Evolutionary conservation across 148 eudicot species (phyloP), one percentile per base, ranked within the genome.

Genomic region (Rhododendron ovatum): DNA sequence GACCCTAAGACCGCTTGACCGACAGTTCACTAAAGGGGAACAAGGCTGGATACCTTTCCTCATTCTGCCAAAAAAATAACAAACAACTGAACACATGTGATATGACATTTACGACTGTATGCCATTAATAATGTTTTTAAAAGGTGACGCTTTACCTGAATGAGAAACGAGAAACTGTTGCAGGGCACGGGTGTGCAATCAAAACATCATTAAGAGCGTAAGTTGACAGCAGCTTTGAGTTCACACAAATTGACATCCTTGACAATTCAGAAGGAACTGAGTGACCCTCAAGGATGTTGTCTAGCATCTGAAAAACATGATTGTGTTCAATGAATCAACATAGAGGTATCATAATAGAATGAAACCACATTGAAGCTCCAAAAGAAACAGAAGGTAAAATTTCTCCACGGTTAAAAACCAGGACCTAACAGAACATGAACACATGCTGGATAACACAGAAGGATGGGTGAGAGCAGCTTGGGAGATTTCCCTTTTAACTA

Each of bases 1-100:
- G 84, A 94, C 95, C 88, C 99, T 90, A 53, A 97, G 90, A 82
- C 99, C 99, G 79, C 99, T 96, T 57, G 98, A 95, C 84, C 96
- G 90, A 61, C 93, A 89, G 90, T 91, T 87, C 74, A 93, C 89
- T 41, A 91, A 69, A 33, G 89, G 88, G 30, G 93, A 87, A 55
- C 82, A 59, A 39, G 90, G 87, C 20, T 88, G 86, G 59, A 85
- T 91, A 48, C 89, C 88, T 85, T 91, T 89, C 78, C 53, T 85
- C 33, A 95, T 89, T 87, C 97, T 96, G 90, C 86, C 61, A 78
- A 80, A 30, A 61, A 81, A 69, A 81, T 35, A 35, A 81, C 55
- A 57, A 81, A 45, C 35, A 18, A 45, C 20, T 41, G 43, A 82
- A 80, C 24, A 13, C 3, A 3, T 20, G 0, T 41, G 79, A 35